phyloP scores from a whole-genome alignment of 441 rosid species.

The Erysimum cheiri region DNA sequence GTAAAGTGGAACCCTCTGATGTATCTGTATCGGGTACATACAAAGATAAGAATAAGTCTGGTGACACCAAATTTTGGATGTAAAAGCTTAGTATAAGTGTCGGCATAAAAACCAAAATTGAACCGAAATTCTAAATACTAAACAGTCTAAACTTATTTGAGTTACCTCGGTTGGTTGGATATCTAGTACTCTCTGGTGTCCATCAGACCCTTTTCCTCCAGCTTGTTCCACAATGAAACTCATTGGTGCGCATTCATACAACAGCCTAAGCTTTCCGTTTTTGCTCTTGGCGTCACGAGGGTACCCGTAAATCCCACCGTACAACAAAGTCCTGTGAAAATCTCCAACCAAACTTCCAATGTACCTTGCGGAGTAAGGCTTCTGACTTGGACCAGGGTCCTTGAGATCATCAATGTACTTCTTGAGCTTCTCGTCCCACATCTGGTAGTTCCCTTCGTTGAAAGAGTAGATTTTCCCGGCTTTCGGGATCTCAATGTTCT shows the following conservation, averaged over 20 bases:
- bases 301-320: constrained; percentile 93
- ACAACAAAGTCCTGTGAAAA: constrained; percentile 82
- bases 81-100: neutral
- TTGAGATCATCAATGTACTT: constrained; percentile 88
- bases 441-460: constrained; percentile 91
- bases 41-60: neutral
- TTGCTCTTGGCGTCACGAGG: constrained; percentile 90
- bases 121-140: neutral
- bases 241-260: constrained; percentile 97
- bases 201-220: constrained; percentile 96
- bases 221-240: constrained; percentile 97
- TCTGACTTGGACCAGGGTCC: constrained; percentile 85
- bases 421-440: constrained; percentile 91
- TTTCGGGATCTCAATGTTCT: constrained; percentile 79
- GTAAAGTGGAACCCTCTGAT: constrained; percentile 87
- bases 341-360: constrained; percentile 97
- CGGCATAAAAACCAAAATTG: neutral
- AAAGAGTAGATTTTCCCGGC: constrained; percentile 86
- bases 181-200: constrained; percentile 80
- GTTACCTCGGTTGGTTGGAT: constrained; percentile 80
- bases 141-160: neutral
- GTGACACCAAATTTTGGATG: neutral
- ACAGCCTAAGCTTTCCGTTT: constrained; percentile 90
- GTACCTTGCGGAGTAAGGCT: constrained; percentile 93
- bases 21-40: constrained; percentile 55